These are phyloP conservation scores for Populus tomentosa DNA, from an alignment of 441 rosid species.

Conservation along the genomic window DNA sequence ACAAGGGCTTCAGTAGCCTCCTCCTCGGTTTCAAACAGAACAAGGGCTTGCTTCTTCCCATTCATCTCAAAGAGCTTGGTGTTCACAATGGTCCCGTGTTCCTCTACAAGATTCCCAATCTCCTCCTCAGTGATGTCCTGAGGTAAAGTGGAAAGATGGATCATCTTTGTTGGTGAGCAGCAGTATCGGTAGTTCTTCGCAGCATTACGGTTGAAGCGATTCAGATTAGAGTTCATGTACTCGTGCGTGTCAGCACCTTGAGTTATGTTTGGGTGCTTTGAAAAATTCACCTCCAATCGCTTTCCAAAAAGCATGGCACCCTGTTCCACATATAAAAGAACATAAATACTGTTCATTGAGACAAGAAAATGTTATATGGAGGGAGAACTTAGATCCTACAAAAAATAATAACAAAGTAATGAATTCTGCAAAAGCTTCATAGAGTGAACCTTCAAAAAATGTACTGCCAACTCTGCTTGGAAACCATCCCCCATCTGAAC, in stretches of 20 bases:
- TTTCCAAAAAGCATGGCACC: conserved; percentile 92
- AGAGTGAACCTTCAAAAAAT: conserved; percentile 78
- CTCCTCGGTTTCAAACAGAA: conserved; percentile 82
- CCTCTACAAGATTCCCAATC: conserved; percentile 67
- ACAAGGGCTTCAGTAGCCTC: conserved; percentile 94
- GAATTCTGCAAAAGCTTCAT: neutral
- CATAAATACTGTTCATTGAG: neutral
- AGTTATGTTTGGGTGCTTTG: conserved; percentile 84
- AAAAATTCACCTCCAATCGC: conserved; percentile 88
- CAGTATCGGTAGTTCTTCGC: conserved; percentile 96
- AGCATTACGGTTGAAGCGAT: conserved; percentile 96
- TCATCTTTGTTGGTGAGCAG: conserved; percentile 96
- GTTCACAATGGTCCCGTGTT: conserved; percentile 66
- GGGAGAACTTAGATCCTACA: conserved; percentile 4
- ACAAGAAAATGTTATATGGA: conserved; percentile 2
- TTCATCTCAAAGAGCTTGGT: conserved; percentile 94
- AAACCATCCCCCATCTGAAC: conserved; percentile 99
- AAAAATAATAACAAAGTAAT: neutral
- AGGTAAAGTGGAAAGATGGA: conserved; percentile 87
- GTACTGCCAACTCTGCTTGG: conserved; percentile 95
- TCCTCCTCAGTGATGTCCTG: conserved; percentile 90
- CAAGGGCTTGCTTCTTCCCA: conserved; percentile 91
- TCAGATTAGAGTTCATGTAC: conserved; percentile 76
- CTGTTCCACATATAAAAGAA: conserved; percentile 31
- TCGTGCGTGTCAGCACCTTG: conserved; percentile 91